A percentile compares a stretch with the other conserved stretches of the same genome.
These are phyloP conservation scores for Neurospora crassa DNA, from an alignment of 2,329 filamentous ascomycete genomes.

Conservation along the genomic window DNA sequence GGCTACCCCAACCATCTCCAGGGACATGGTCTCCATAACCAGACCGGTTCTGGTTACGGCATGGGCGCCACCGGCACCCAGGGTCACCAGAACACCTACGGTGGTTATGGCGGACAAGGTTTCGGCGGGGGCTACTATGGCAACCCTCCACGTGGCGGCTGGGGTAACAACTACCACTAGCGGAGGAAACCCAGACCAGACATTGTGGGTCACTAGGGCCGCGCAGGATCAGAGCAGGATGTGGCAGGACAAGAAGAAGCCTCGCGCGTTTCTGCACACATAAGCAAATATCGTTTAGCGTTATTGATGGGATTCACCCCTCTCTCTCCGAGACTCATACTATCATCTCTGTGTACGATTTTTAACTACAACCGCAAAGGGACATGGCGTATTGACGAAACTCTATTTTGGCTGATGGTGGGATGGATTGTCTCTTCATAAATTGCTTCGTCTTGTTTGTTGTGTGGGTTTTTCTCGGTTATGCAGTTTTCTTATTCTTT, in stretches of 20 bases:
- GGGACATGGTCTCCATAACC: slow-evolving; percentile 41
- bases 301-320: neutral
- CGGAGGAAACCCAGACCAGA: neutral
- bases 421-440: neutral
- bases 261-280: neutral
- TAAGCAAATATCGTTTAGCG: neutral
- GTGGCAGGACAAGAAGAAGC: slow-evolving; percentile 1
- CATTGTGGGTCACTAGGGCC: neutral
- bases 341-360: slow-evolving; percentile 1
- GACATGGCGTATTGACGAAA: neutral
- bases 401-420: neutral
- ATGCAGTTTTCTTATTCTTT: neutral
- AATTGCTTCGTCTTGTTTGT: neutral
- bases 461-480: neutral
- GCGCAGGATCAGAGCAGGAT: neutral
- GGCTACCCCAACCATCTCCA: slow-evolving; percentile 45
- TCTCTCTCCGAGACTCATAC: neutral
- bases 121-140: slow-evolving; percentile 40
- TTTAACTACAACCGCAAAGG: slow-evolving; percentile 1
- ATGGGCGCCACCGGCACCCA: slow-evolving; percentile 41
- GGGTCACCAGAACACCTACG: slow-evolving; percentile 46
- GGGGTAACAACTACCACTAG: slow-evolving; percentile 48
- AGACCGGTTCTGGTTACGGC: slow-evolving; percentile 38
- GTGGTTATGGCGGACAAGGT: slow-evolving; percentile 38
- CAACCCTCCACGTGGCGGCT: slow-evolving; percentile 39